Percentiles rank a stretch among this genome's conserved stretches.
These are phyloP conservation scores for Aspergillus fructus DNA, from an alignment of 2,329 filamentous ascomycete genomes.

Conservation along the genomic window DNA sequence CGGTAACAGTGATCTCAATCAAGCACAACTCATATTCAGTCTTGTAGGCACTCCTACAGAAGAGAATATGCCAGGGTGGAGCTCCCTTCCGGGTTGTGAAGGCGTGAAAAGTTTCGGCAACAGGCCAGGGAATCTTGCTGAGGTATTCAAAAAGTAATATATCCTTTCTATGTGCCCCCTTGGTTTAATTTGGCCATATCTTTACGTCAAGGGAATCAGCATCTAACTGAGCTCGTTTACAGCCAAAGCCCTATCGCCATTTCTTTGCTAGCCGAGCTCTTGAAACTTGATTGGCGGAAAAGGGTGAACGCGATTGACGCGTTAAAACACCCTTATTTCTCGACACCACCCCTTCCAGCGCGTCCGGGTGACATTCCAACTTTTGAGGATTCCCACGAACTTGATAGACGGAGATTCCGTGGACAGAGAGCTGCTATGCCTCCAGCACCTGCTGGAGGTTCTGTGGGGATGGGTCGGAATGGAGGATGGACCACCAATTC, in stretches of 20 bases:
- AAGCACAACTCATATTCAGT: slow-evolving; percentile 91
- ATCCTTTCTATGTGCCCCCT: neutral
- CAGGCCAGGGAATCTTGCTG: slow-evolving; percentile 65
- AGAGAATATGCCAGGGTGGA: slow-evolving; percentile 91
- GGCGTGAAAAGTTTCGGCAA: slow-evolving; percentile 62
- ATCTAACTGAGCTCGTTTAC: slow-evolving; percentile 18
- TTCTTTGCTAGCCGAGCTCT: slow-evolving; percentile 74
- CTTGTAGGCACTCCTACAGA: slow-evolving; percentile 88
- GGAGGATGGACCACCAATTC: slow-evolving; percentile 51
- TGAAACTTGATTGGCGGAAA: slow-evolving; percentile 84
- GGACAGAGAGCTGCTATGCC: slow-evolving; percentile 80
- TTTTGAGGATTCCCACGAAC: slow-evolving; percentile 93
- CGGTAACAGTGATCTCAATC: slow-evolving; percentile 83
- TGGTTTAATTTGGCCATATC: neutral
- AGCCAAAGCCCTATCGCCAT: slow-evolving; percentile 71
- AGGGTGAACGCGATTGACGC: slow-evolving; percentile 94
- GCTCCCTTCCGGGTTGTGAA: slow-evolving; percentile 76
- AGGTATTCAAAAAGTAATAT: slow-evolving; percentile 70
- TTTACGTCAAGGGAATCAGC: neutral
- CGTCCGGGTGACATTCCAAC: slow-evolving; percentile 81
- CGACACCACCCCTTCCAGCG: slow-evolving; percentile 72
- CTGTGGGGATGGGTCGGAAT: slow-evolving; percentile 71
- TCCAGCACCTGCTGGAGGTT: slow-evolving; percentile 87
- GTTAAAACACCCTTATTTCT: slow-evolving; percentile 88
- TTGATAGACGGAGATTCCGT: slow-evolving; percentile 90